Evolutionary conservation across 208 protist species (phyloP).

Genomic region (Naegleria fowleri): DNA sequence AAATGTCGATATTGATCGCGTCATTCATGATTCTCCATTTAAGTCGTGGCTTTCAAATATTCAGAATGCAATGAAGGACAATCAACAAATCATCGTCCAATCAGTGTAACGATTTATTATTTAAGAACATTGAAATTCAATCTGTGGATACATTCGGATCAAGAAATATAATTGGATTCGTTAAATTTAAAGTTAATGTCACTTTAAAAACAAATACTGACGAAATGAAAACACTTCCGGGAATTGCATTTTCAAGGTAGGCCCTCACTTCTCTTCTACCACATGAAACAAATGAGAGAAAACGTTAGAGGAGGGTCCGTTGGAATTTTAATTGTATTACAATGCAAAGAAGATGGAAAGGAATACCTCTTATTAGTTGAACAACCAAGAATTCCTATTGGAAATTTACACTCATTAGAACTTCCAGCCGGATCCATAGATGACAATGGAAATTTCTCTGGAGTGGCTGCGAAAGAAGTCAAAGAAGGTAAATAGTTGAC

Average conservation of each 20-base stretch:
- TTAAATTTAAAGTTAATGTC: neutral
- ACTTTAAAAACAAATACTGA: neutral
- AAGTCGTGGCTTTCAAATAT: too few species aligned
- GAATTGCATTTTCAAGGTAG: neutral
- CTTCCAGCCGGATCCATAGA: neutral
- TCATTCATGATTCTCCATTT: too few species aligned
- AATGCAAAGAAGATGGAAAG: neutral
- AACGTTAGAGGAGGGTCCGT: neutral
- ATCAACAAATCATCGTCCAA: too few species aligned
- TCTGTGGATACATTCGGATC: neutral
- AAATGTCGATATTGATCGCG: too few species aligned
- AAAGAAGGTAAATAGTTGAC: neutral
- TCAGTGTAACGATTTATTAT: neutral
- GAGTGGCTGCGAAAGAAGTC: neutral
- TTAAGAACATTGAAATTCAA: neutral
- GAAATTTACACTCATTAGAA: neutral
- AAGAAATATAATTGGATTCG: neutral
- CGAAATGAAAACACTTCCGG: neutral
- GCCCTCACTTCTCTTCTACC: neutral
- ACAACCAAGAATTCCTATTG: conserved; percentile 7
- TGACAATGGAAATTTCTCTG: conserved; percentile 4
- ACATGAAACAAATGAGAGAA: too few species aligned
- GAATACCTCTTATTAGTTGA: neutral
- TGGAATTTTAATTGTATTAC: neutral
- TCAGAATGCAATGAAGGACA: too few species aligned